Percentiles rank a stretch among this genome's conserved stretches.
phyloP scores from a whole-genome alignment of 441 rosid species.

The Eugenia klotzschiana region DNA sequence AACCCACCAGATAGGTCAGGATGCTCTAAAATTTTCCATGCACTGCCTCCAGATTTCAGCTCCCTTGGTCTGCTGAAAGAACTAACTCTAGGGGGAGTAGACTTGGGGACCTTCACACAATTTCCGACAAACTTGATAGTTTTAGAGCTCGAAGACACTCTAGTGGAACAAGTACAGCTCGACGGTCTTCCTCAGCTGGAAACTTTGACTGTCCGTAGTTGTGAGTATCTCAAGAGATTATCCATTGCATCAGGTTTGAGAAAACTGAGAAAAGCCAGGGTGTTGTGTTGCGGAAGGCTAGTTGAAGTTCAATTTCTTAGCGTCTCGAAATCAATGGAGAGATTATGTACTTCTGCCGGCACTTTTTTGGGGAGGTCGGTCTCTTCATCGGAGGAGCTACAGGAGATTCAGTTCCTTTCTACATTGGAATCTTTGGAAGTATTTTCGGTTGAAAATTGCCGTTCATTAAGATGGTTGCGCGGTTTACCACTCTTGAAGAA shows the following conservation, averaged over 20 bases:
- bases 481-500: neutral
- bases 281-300: neutral
- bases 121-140: neutral
- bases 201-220: neutral
- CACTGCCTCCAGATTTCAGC: neutral
- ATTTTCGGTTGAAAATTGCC: rapidly evolving
- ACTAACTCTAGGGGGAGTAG: neutral
- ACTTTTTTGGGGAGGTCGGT: slow-evolving; percentile 27
- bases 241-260: neutral
- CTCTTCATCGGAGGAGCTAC: neutral
- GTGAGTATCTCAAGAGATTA: neutral
- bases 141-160: neutral
- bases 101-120: neutral
- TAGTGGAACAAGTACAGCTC: neutral
- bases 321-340: neutral
- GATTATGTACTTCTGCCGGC: neutral
- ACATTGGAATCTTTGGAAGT: neutral
- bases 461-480: neutral
- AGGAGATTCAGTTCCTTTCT: neutral
- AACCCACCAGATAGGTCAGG: neutral
- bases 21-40: too few relatives aligned
- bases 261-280: neutral
- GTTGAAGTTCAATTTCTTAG: neutral
- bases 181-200: neutral
- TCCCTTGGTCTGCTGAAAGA: neutral